Evolutionary conservation across 2,329 filamentous ascomycete species (phyloP).

Genomic region (Teratosphaeria destructans): DNA sequence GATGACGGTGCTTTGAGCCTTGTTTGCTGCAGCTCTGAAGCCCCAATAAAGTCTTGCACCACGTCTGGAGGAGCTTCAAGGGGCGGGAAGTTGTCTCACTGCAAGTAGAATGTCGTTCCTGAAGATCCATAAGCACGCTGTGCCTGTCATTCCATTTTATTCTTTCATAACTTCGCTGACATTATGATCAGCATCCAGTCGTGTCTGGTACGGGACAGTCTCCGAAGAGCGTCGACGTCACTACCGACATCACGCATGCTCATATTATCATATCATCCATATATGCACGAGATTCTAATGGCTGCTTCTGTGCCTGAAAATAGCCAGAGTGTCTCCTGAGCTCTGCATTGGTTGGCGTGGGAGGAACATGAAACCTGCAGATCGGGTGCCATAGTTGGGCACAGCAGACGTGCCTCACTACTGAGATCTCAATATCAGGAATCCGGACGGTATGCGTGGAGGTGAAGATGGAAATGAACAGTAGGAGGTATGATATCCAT

Average conservation of each 20-base stretch:
- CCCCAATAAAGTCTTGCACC: background rate
- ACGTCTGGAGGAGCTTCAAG: background rate
- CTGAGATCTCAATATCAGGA: too few species aligned
- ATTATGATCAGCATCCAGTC: background rate
- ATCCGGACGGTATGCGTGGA: too few species aligned
- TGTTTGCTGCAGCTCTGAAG: background rate
- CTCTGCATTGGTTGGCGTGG: background rate
- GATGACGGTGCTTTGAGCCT: background rate
- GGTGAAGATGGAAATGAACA: background rate
- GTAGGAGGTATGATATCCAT: background rate
- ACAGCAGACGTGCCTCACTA: too few species aligned
- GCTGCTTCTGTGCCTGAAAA: background rate
- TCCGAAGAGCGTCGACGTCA: background rate
- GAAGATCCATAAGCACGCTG: background rate
- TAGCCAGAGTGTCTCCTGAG: background rate
- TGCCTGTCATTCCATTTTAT: background rate
- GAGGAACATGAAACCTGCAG: background rate
- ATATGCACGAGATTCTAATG: background rate
- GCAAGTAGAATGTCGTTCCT: too few species aligned
- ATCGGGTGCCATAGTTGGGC: background rate
- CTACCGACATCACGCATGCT: background rate
- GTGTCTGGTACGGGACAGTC: background rate
- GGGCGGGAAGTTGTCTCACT: background rate
- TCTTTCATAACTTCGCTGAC: background rate
- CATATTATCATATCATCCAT: background rate